phyloP scores from a whole-genome alignment of 352 stramenopile species.

The Elongisporangium anandrum region DNA sequence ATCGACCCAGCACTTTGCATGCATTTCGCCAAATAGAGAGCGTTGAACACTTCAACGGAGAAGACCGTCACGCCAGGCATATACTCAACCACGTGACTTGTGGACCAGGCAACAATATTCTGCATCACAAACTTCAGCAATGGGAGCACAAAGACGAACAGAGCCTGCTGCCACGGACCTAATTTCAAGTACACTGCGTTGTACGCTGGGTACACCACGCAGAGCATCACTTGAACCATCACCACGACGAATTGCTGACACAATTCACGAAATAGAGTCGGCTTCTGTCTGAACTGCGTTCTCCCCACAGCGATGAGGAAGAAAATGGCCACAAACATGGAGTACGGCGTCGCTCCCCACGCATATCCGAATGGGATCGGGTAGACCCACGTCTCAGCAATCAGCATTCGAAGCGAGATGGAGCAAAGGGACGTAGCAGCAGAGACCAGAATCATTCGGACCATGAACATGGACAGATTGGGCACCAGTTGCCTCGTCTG shows the following conservation, averaged over 20 bases:
- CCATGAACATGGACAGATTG: slow-evolving; percentile 3
- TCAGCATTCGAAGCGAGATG: not conserved
- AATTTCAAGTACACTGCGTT: not conserved
- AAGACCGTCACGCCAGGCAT: not conserved
- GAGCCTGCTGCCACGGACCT: not conserved
- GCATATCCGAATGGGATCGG: not conserved
- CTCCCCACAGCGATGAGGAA: not conserved
- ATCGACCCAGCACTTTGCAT: not conserved
- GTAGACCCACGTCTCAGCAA: not conserved
- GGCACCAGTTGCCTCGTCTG: slow-evolving; percentile 7
- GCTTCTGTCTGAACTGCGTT: not conserved
- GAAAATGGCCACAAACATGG: not conserved
- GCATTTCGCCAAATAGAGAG: not conserved
- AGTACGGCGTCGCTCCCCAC: not conserved
- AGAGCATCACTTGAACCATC: not conserved
- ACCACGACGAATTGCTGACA: not conserved
- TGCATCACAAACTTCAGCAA: not conserved
- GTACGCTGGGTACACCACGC: not conserved
- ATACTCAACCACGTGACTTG: not conserved
- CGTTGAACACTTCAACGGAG: not conserved
- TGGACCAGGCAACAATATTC: not conserved
- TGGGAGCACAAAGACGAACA: not conserved
- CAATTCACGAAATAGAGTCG: not conserved
- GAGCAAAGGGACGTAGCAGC: not conserved
- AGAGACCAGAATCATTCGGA: not conserved